These are phyloP conservation scores for Globisporangium irregulare DNA, from an alignment of 352 stramenopile genomes.

Conservation along the genomic window DNA sequence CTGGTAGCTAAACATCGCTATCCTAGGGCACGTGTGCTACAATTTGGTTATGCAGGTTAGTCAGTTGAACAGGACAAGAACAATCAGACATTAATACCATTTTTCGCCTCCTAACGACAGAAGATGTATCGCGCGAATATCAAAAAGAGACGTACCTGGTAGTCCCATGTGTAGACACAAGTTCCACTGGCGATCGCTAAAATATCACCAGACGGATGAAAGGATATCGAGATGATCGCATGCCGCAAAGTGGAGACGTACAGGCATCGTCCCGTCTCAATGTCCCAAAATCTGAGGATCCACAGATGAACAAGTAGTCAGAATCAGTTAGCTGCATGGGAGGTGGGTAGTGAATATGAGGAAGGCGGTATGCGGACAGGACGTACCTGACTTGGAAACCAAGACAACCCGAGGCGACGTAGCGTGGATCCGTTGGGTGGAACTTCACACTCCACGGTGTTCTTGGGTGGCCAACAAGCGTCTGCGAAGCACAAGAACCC, in stretches of 20 bases:
- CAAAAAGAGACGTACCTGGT: constrained; percentile 67
- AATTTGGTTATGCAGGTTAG: neutral
- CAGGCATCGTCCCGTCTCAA: constrained; percentile 89
- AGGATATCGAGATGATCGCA: constrained; percentile 96
- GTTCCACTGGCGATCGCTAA: constrained; percentile 94
- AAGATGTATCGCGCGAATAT: too few species aligned
- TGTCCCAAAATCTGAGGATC: constrained; percentile 76
- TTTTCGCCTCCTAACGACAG: neutral
- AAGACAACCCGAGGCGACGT: constrained; percentile 97
- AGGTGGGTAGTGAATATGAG: too few species aligned
- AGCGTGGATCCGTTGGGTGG: constrained; percentile 91
- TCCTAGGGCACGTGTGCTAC: constrained; percentile 76
- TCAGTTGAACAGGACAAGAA: neutral
- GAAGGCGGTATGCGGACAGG: neutral
- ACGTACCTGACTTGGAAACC: constrained; percentile 91
- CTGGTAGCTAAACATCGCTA: constrained; percentile 89
- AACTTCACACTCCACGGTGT: constrained; percentile 98
- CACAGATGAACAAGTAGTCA: neutral
- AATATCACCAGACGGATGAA: constrained; percentile 93
- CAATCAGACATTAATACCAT: neutral
- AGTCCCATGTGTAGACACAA: constrained; percentile 95
- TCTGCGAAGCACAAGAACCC: constrained; percentile 33
- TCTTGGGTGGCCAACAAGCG: constrained; percentile 77
- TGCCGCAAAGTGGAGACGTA: constrained; percentile 92
- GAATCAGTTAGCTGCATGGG: neutral